These are phyloP conservation scores for Cytauxzoon felis DNA, from an alignment of 169 alveolate species.

Conservation along the genomic window DNA sequence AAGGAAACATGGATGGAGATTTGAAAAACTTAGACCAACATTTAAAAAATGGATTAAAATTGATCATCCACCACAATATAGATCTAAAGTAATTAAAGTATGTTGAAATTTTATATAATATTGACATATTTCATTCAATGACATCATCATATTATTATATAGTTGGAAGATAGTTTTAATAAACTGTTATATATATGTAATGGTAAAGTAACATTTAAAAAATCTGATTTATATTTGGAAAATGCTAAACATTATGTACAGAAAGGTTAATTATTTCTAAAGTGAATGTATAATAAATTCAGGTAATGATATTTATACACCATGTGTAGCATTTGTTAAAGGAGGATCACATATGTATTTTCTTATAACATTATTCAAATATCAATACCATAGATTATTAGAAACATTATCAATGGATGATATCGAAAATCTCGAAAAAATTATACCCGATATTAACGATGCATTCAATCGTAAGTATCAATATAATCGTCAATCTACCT, in stretches of 20 bases:
- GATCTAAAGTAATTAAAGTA: slow-evolving; percentile 50
- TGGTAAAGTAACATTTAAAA: slow-evolving; percentile 22
- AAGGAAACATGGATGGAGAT: slow-evolving; percentile 62
- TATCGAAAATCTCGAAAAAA: slow-evolving; percentile 43
- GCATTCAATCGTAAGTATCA: slow-evolving; percentile 48
- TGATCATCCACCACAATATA: slow-evolving; percentile 56
- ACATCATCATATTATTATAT: not conserved
- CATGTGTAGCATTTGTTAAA: slow-evolving; percentile 50
- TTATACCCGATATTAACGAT: slow-evolving; percentile 43
- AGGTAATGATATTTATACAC: slow-evolving; percentile 54
- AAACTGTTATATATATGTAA: slow-evolving; percentile 56
- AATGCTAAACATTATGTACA: slow-evolving; percentile 21
- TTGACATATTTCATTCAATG: not conserved
- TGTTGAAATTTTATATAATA: not conserved
- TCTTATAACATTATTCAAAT: not conserved
- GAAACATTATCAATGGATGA: slow-evolving; percentile 63
- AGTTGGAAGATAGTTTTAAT: slow-evolving; percentile 42
- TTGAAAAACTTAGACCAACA: slow-evolving; percentile 51
- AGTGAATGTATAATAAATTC: not conserved
- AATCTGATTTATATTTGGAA: slow-evolving; percentile 2
- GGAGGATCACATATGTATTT: slow-evolving; percentile 58
- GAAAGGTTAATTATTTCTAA: not conserved
- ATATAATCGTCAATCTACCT: no score
- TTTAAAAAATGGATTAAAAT: slow-evolving; percentile 46
- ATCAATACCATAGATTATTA: slow-evolving; percentile 10